phyloP scores from a whole-genome alignment of 2,329 filamentous ascomycete species.

The Eutypella sp. region DNA sequence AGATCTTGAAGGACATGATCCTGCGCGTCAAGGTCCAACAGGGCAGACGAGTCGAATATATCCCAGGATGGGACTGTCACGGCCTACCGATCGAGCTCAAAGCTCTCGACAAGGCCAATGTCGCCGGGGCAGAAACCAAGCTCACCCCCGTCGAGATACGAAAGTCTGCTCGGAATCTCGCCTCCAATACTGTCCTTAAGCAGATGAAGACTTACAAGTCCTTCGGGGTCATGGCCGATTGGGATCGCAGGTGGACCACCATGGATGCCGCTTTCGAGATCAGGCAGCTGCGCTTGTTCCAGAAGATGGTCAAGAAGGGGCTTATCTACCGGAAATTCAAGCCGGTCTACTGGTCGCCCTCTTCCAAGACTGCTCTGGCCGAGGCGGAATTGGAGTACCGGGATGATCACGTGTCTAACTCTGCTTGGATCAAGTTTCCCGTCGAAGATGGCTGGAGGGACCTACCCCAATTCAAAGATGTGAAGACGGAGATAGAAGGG shows the following conservation, averaged over 20 bases:
- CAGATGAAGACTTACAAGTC: constrained; percentile 71
- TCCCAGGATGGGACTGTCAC: constrained; percentile 97
- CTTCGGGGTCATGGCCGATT: constrained; percentile 77
- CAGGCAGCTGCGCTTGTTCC: constrained; percentile 69
- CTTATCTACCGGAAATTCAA: constrained; percentile 75
- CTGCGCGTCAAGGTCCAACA: constrained; percentile 74
- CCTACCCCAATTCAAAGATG: constrained; percentile 30
- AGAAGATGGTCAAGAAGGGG: constrained; percentile 66
- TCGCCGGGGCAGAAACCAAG: constrained; percentile 24
- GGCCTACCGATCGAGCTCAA: constrained; percentile 96
- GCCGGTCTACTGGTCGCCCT: constrained; percentile 83
- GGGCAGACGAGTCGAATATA: constrained; percentile 72
- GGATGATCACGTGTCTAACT: constrained; percentile 64
- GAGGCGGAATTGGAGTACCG: constrained; percentile 84
- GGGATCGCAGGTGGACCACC: constrained; percentile 71
- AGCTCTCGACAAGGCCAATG: constrained; percentile 57
- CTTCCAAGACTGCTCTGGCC: constrained; percentile 71
- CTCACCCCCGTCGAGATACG: constrained; percentile 57
- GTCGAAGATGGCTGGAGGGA: constrained; percentile 44
- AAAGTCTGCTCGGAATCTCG: constrained; percentile 59
- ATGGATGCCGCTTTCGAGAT: constrained; percentile 75
- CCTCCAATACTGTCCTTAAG: constrained; percentile 60
- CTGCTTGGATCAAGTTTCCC: constrained; percentile 78
- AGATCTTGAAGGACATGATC: constrained; percentile 93
- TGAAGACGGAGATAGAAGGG: constrained; percentile 37